Percentiles rank a stretch among this genome's conserved stretches.
Conservation (phyloP, 164 flowering plant genomes). For the Nymphaea thermarum region DNA sequence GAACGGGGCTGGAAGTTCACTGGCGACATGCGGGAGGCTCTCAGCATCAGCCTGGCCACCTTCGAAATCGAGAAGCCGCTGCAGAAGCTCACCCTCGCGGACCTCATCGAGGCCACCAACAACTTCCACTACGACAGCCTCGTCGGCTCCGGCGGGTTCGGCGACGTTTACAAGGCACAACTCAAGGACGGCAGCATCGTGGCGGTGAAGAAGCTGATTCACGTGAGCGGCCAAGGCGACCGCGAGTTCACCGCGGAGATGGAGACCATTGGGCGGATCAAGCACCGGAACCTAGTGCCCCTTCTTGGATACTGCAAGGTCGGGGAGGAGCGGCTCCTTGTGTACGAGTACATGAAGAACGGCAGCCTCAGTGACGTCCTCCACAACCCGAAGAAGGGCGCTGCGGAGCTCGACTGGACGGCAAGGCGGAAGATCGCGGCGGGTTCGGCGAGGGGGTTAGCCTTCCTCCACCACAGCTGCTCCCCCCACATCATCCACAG, state of each 20-base stretch:
- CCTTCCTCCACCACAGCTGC: constrained; percentile 91
- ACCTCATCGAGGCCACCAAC: constrained; percentile 88
- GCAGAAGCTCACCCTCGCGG: constrained; percentile 82
- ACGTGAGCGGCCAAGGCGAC: constrained; percentile 90
- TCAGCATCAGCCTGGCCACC: constrained; percentile 79
- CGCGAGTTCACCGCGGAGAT: constrained; percentile 97
- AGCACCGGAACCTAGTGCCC: constrained; percentile 94
- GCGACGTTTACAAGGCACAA: constrained; percentile 89
- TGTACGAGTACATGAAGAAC: constrained; percentile 88
- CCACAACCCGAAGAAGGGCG: constrained; percentile 36
- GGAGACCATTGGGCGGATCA: constrained; percentile 96
- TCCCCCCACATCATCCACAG: constrained; percentile 88
- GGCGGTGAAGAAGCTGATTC: constrained; percentile 90
- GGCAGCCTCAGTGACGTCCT: constrained; percentile 93
- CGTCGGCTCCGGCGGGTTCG: constrained; percentile 94
- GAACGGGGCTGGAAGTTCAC: constrained; percentile 64
- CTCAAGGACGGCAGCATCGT: constrained; percentile 79
- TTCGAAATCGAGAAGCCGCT: constrained; percentile 71
- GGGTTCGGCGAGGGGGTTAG: constrained; percentile 85
- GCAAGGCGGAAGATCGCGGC: constrained; percentile 75
- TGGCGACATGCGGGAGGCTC: constrained; percentile 56
- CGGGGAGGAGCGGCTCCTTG: constrained; percentile 83
- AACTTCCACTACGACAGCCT: constrained; percentile 76
- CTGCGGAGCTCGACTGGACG: constrained; percentile 74
- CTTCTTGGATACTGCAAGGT: constrained; percentile 94